A percentile compares a stretch with the other conserved stretches of the same genome.
phyloP scores from a whole-genome alignment of 192 early-diverging fungal genomes.

The Backusella morwellensis region DNA sequence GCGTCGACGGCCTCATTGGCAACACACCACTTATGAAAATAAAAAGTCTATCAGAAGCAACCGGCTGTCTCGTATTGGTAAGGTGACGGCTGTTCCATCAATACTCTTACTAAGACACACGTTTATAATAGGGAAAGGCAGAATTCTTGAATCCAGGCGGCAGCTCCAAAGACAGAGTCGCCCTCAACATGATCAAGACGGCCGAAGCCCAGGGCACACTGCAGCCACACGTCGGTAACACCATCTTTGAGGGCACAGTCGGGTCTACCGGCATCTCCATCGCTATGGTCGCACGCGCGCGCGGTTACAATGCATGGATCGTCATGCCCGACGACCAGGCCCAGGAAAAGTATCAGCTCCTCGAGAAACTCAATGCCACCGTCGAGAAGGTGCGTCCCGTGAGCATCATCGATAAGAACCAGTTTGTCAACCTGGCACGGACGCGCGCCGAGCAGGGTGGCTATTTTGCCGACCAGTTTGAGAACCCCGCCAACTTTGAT shows the following conservation, averaged over 20 bases:
- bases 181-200: conserved; percentile 78
- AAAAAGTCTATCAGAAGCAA: conserved; percentile 79
- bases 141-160: conserved; percentile 91
- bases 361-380: conserved; percentile 79
- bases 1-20: conserved; percentile 83
- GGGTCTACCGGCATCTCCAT: conserved; percentile 96
- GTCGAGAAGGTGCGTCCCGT: conserved; percentile 92
- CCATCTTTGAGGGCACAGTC: conserved; percentile 93
- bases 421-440: conserved; percentile 92
- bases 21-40: conserved; percentile 91
- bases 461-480: conserved; percentile 94
- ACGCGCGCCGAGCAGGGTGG: conserved; percentile 65
- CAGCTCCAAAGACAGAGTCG: conserved; percentile 92
- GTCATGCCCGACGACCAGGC: conserved; percentile 97
- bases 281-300: conserved; percentile 85
- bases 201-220: conserved; percentile 73
- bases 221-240: conserved; percentile 67
- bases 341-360: conserved; percentile 81
- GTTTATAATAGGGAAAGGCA: conserved; percentile 34
- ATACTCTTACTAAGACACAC: conserved; percentile 1
- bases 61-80: conserved; percentile 86
- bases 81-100: neutral
- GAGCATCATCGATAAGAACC: conserved; percentile 85
- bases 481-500: conserved; percentile 82
- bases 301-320: conserved; percentile 91